These are phyloP conservation scores for Mycena polygramma DNA, from an alignment of 768 basidiomycete genomes.

Conservation along the genomic window DNA sequence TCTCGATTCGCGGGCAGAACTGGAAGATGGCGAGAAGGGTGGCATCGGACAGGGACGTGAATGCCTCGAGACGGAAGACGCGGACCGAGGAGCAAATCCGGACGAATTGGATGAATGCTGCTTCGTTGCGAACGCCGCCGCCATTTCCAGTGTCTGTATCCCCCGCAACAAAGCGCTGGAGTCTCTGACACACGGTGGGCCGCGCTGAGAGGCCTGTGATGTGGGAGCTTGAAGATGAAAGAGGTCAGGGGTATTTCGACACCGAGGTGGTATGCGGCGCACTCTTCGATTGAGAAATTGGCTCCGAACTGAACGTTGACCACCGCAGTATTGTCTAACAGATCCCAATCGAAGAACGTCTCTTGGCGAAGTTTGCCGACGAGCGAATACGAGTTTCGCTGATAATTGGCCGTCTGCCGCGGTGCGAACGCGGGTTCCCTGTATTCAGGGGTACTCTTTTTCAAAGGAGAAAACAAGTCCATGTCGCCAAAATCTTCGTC, in stretches of 20 bases:
- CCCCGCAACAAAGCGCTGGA: constrained; percentile 21
- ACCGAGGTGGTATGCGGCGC: constrained; percentile 5
- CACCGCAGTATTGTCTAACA: constrained; percentile 16
- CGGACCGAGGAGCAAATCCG: constrained; percentile 21
- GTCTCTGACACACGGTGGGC: constrained; percentile 13
- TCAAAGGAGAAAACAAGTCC: constrained; percentile 22
- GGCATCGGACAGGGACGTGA: constrained; percentile 17
- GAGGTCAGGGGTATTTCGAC: background rate
- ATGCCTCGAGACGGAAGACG: constrained; percentile 26
- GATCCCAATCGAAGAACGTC: constrained; percentile 13
- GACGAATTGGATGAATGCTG: constrained; percentile 22
- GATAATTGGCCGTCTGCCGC: constrained; percentile 15
- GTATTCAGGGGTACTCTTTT: constrained; percentile 17
- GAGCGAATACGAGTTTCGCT: constrained; percentile 21
- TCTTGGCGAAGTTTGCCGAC: constrained; percentile 9
- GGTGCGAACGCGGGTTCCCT: constrained; percentile 18
- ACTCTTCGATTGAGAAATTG: constrained; percentile 32
- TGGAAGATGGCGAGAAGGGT: constrained; percentile 30
- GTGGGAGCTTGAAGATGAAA: constrained; percentile 11
- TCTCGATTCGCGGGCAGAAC: constrained; percentile 19
- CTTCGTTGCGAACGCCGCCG: constrained; percentile 20
- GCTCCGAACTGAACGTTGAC: constrained; percentile 22
- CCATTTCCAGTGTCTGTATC: constrained; percentile 19
- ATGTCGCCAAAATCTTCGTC: constrained; percentile 24
- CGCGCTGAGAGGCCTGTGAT: constrained; percentile 16